A percentile compares a stretch with the other conserved stretches of the same genome.
phyloP scores from a whole-genome alignment of 306 rosid genomes.

The Senna tora region DNA sequence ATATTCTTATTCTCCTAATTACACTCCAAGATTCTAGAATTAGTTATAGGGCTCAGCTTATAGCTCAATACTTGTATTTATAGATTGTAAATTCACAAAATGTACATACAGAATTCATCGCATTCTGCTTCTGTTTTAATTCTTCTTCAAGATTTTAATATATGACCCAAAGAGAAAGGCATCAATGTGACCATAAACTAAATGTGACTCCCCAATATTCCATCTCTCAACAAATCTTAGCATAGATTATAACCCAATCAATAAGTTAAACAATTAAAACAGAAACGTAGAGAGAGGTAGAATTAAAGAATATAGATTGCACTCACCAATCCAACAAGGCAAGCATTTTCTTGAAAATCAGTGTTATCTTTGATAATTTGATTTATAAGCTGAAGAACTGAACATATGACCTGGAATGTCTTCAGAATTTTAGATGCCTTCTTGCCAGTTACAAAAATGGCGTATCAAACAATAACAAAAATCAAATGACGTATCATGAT shows the following conservation, averaged over 20 bases:
- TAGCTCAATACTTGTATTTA: too few species aligned
- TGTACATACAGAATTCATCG: too few species aligned
- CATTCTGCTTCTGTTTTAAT: too few species aligned
- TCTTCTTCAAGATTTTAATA: constrained; percentile 24
- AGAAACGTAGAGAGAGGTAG: constrained; percentile 14
- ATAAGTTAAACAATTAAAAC: constrained; percentile 25
- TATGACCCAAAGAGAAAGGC: neutral
- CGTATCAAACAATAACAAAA: constrained; percentile 24
- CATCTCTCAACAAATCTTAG: constrained; percentile 14
- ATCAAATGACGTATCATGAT: constrained; percentile 14
- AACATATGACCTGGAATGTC: constrained; percentile 80
- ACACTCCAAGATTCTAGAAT: too few species aligned
- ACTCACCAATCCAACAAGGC: constrained; percentile 98
- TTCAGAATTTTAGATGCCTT: constrained; percentile 22
- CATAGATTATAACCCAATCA: constrained; percentile 18
- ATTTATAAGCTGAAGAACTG: constrained; percentile 96
- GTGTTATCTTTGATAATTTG: constrained; percentile 85
- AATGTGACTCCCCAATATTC: constrained; percentile 19
- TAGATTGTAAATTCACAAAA: too few species aligned
- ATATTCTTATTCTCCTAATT: too few species aligned
- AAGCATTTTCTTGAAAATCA: constrained; percentile 95
- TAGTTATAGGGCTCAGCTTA: too few species aligned
- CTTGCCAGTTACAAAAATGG: constrained; percentile 27
- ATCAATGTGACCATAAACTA: constrained; percentile 2
- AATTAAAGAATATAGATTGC: constrained; percentile 21